A percentile compares a stretch with the other conserved stretches of the same genome.
Conservation (phyloP, 345 rosid species). For the Ceriops tagal region DNA sequence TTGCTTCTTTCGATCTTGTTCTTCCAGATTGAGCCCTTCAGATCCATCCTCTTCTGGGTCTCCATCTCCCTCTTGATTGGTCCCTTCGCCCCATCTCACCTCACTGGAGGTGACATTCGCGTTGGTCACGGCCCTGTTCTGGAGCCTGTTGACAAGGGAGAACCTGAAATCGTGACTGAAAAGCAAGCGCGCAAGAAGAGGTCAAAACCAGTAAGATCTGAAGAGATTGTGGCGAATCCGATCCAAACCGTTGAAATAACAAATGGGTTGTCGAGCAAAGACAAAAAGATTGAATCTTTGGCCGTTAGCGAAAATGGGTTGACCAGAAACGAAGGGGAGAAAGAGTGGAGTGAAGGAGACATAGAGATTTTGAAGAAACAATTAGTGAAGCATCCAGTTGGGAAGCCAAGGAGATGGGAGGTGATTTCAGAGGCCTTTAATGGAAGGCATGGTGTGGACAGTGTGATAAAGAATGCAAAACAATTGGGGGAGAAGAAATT, state of each 20-base stretch:
- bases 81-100: conserved; percentile 63
- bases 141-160: conserved; percentile 31
- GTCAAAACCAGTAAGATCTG: conserved; percentile 40
- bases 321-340: conserved; percentile 33
- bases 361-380: conserved; percentile 72
- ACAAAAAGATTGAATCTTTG: conserved; percentile 25
- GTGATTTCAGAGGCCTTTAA: conserved; percentile 62
- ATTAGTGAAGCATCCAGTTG: conserved; percentile 70
- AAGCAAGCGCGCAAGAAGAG: conserved; percentile 44
- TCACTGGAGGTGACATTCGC: conserved; percentile 73
- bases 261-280: conserved; percentile 27
- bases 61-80: conserved; percentile 60
- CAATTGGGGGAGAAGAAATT: conserved; percentile 67
- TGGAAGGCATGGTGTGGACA: conserved; percentile 60
- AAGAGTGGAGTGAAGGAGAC: conserved; percentile 78
- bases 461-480: conserved; percentile 76
- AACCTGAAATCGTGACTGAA: conserved; percentile 44
- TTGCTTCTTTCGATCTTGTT: conserved; percentile 52
- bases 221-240: conserved; percentile 18
- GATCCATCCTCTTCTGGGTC: conserved; percentile 69
- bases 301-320: conserved; percentile 21
- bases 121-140: conserved; percentile 77
- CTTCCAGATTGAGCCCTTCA: conserved; percentile 59
- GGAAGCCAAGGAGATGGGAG: conserved; percentile 89
- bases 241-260: background rate